Evolutionary conservation across 345 rosid genomes (phyloP), one percentile per base, ranked within the genome.

Genomic region (Excoecaria cochinchinensis): DNA sequence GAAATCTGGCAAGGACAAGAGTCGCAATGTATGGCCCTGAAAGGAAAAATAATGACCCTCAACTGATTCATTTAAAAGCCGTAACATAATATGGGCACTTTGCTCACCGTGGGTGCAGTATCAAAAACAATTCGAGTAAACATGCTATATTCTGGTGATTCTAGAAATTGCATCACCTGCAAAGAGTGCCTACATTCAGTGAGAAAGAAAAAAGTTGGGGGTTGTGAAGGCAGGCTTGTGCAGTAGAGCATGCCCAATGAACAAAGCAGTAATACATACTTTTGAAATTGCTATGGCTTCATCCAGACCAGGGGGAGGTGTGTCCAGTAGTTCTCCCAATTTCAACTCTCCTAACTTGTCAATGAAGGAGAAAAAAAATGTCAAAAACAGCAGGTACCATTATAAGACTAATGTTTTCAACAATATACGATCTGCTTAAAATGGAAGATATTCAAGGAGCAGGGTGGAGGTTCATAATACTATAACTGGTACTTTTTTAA

Each of bases 271-370:
- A 66, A 71, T 13, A 72, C 50, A 8, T 72, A 93, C 98, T 86
- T 93, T 95, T 70, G 99, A 88, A 84, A 95, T 95, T 74, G 99
- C 99, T 77, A 95, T 88, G 59, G 98, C 98, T 91, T 95, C 99
- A 88, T 95, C 97, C 78, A 95, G 83, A 72, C 99, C 98, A 71
- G 98, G 99, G 82, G 99, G 99, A n/a, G 99, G 99, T 22, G 98
- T 87, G 78, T 95, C 99, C 19, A 93, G 89, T 76, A 95, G 84
- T 77, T 89, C 99, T 81, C 99, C 98, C 60, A 95, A 84, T 79
- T 95, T 93, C 72, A 93, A 81, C 74, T 95, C 99, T 46, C 98
- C 98, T 78, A 95, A 78, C 99, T 93, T 78, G 64, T 69, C 55
- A 76, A 52, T 25, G 70, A 66, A 67, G 53, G 59, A 78, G 38